Evolutionary conservation across 345 rosid genomes (phyloP), one percentile per base, ranked within the genome.

Genomic region (Lenwebbia sp.): DNA sequence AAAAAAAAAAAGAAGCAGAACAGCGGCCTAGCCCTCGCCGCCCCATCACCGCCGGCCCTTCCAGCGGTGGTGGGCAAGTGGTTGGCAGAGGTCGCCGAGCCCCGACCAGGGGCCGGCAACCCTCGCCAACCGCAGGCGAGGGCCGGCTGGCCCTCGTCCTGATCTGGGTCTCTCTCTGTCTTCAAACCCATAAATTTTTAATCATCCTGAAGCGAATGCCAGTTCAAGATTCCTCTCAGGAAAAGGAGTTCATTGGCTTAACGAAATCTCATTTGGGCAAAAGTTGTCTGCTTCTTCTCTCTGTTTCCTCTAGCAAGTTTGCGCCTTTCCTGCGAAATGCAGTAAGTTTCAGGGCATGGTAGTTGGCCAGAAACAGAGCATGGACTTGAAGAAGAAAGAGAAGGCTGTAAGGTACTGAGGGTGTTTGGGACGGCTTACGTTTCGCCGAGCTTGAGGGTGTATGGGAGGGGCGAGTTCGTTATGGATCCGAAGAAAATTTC

Each of bases 391-490:
- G 75, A 90, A 92, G 84, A 91, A 91, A 85, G 86, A 84, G 88
- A 94, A 89, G 82, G 87, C 89, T 83, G 93, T 93, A 90, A 93
- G 96, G 96, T 93, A 84, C 23, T n/a, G n/a, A 30, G 30, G 40
- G 30, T 30, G 75, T 60, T 40, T 0, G 0, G 95, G 83, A 96
- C 99, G 19, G 99, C 94, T 88, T 95, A 92, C 75, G 95, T 95
- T 11, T 91, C 98, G 21, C 98, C 94, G 5, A 91, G 90, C 87
- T 95, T 96, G 17, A 92, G 98, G 87, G 94, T 94, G 47, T 94
- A 93, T 87, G 98, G 98, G 53, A 94, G 95, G 83, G 98, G 98
- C 3, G 98, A 94, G 82, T 95, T 95, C 60, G 97, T 94, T 14
- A 92, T 89, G 89, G 96, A 96, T 92, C 93, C 93, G 10, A 85